phyloP scores from a whole-genome alignment of 352 stramenopile genomes.

The Chrysophaeum taylorii region DNA sequence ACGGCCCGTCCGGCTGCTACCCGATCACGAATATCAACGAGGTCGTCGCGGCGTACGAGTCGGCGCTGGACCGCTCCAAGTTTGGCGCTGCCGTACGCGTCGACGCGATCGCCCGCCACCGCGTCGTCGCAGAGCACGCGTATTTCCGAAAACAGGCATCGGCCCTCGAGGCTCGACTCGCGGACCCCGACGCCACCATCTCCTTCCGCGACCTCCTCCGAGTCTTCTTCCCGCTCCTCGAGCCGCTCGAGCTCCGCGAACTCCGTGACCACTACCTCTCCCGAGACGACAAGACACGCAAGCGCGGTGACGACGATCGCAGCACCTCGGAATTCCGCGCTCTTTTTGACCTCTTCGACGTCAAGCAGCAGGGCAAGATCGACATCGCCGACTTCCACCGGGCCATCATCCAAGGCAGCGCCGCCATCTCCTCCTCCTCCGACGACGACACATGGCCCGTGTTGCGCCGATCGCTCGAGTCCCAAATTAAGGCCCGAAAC shows the following conservation, averaged over 20 bases:
- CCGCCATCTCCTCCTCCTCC: not conserved
- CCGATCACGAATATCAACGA: not conserved
- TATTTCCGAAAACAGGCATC: not conserved
- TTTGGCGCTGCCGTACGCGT: not conserved
- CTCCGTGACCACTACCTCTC: not conserved
- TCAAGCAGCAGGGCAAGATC: not conserved
- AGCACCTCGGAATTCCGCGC: not conserved
- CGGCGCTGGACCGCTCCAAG: not conserved
- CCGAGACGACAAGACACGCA: not conserved
- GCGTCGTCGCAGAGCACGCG: not conserved
- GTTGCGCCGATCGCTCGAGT: no score
- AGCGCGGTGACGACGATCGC: not conserved
- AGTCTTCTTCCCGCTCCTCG: slow-evolving; percentile 5
- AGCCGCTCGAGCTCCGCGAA: not conserved
- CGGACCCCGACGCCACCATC: not conserved
- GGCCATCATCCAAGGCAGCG: not conserved
- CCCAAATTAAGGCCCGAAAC: no score
- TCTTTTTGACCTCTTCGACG: slow-evolving; percentile 5
- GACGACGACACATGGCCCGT: no score
- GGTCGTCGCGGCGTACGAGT: not conserved
- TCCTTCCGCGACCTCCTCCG: not conserved
- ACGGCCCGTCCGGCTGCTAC: not conserved
- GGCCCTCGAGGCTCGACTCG: not conserved
- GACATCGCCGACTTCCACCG: not conserved
- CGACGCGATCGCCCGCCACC: not conserved